These are phyloP conservation scores for Geotrichum ghanense DNA, from an alignment of 805 yeast genomes.

Conservation along the genomic window DNA sequence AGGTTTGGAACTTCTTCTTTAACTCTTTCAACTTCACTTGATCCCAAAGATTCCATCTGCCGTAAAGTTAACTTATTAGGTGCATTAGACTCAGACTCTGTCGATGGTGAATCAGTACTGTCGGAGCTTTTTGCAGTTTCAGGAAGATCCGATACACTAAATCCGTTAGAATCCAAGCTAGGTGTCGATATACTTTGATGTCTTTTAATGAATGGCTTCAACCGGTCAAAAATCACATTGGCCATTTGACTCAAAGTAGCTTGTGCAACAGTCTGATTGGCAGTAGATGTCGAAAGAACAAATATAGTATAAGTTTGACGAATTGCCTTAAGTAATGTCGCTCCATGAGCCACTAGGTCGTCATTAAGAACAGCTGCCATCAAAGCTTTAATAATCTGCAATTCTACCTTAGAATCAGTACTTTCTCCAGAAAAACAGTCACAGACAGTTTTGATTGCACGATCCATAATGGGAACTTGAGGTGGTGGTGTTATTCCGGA, in stretches of 20 bases:
- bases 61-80: slow-evolving; percentile 19
- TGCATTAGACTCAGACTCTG: slow-evolving; percentile 4
- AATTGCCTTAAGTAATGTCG: slow-evolving; percentile 75
- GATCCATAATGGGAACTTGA: slow-evolving; percentile 55
- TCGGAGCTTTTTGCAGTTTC: neutral
- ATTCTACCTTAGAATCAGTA: slow-evolving; percentile 77
- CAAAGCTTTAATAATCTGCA: slow-evolving; percentile 86
- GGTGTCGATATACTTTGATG: slow-evolving; percentile 1
- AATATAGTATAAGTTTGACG: slow-evolving; percentile 91
- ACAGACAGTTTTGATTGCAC: slow-evolving; percentile 74
- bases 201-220: slow-evolving; percentile 28
- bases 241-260: slow-evolving; percentile 90
- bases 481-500: slow-evolving; percentile 42
- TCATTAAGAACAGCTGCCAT: slow-evolving; percentile 80
- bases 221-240: slow-evolving; percentile 70
- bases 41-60: slow-evolving; percentile 20
- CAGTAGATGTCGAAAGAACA: slow-evolving; percentile 65
- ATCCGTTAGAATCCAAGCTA: neutral
- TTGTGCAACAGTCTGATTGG: slow-evolving; percentile 90
- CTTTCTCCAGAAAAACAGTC: slow-evolving; percentile 86
- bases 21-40: slow-evolving; percentile 20
- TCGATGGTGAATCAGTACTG: slow-evolving; percentile 2
- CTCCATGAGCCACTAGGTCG: slow-evolving; percentile 79
- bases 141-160: neutral
- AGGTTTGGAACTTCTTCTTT: slow-evolving; percentile 28